A percentile compares a stretch with the other conserved stretches of the same genome.
Conservation (phyloP, 305 asterid species). For the Fraxinus latifolia region DNA sequence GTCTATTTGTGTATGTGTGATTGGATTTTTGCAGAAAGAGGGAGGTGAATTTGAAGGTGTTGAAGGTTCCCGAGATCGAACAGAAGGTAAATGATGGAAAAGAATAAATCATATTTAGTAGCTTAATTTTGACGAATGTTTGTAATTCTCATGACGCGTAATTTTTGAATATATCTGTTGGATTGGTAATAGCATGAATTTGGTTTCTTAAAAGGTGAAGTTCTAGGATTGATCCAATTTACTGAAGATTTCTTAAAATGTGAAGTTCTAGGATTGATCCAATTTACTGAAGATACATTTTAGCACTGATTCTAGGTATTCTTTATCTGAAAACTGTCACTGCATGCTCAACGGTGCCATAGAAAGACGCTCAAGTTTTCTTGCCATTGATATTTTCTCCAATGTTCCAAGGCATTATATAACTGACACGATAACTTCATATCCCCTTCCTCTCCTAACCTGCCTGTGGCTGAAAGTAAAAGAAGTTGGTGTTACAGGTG, state of each 20-base stretch:
- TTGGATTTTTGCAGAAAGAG: constrained; percentile 62
- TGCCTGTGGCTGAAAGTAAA: not conserved
- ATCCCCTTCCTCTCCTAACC: not conserved
- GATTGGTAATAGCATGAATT: not conserved
- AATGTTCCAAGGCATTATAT: not conserved
- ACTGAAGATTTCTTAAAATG: not conserved
- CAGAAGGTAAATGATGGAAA: constrained; percentile 65
- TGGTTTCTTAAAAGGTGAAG: not conserved
- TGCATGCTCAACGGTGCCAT: not conserved
- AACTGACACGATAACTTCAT: not conserved
- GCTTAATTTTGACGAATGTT: constrained; percentile 17
- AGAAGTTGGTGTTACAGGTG: not conserved
- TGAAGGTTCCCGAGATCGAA: constrained; percentile 96
- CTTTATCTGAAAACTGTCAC: not conserved
- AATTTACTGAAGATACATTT: not conserved
- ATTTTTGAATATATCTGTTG: not conserved
- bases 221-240: not conserved
- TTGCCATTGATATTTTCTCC: not conserved
- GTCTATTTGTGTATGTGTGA: not conserved
- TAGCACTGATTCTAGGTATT: not conserved
- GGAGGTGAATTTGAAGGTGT: constrained; percentile 97
- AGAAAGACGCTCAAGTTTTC: not conserved
- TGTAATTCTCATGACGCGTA: not conserved
- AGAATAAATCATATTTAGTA: not conserved
- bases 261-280: not conserved